Conservation (phyloP, 1,284 basidiomycete genomes). For the Trichosporon inkin region DNA sequence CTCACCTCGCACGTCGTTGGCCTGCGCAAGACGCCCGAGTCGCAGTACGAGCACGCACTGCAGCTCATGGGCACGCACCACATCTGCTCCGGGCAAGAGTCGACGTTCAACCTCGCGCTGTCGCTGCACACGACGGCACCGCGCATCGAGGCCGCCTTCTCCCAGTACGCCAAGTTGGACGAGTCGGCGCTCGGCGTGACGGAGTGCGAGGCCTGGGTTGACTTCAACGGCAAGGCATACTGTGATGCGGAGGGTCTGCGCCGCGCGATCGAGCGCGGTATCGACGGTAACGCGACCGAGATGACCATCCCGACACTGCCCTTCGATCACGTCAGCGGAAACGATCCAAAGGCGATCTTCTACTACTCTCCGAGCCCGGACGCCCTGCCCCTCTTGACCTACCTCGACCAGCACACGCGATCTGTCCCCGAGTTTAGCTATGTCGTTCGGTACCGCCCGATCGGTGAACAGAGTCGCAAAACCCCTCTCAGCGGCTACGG, state of each 20-base stretch:
- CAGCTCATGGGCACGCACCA: slow-evolving; percentile 30
- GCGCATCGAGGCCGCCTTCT: slow-evolving; percentile 44
- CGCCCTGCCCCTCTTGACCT: slow-evolving; percentile 57
- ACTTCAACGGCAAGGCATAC: slow-evolving; percentile 73
- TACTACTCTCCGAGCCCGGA: slow-evolving; percentile 67
- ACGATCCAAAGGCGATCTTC: slow-evolving; percentile 60
- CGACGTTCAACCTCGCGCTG: slow-evolving; percentile 52
- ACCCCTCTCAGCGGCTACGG: slow-evolving; percentile 78
- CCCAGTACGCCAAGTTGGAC: slow-evolving; percentile 53
- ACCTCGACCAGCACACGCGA: slow-evolving; percentile 57
- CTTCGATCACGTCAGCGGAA: slow-evolving; percentile 64
- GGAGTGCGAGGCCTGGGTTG: slow-evolving; percentile 75
- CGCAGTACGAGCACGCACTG: slow-evolving; percentile 28
- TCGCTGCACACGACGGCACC: slow-evolving; percentile 43
- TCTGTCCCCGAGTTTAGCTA: slow-evolving; percentile 61
- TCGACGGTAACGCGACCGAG: slow-evolving; percentile 47
- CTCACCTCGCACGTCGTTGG: slow-evolving; percentile 55
- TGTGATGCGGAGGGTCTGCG: slow-evolving; percentile 66
- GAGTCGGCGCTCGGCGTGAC: slow-evolving; percentile 55
- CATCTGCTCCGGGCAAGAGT: slow-evolving; percentile 34
- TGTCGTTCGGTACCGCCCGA: slow-evolving; percentile 65
- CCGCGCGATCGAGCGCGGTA: slow-evolving; percentile 56
- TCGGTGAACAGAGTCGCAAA: neutral
- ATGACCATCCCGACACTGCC: slow-evolving; percentile 56
- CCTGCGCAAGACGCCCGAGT: slow-evolving; percentile 22